Evolutionary conservation across 192 early-diverging fungal genomes (phyloP).

Genomic region (Piromyces finnis): DNA sequence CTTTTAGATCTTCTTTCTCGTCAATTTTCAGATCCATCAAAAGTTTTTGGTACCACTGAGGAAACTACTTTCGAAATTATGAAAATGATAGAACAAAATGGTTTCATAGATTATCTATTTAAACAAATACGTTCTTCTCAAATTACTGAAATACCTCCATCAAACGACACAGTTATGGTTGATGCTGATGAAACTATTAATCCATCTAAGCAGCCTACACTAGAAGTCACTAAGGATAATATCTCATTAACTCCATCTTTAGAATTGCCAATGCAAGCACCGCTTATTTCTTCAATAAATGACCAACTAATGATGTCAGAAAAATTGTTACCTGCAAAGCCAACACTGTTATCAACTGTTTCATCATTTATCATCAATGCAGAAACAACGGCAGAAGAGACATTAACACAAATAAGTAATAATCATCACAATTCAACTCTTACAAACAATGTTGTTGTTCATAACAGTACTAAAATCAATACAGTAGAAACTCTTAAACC

Average conservation of each 20-base stretch:
- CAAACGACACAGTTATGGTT: too few relatives aligned
- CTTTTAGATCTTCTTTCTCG: background rate
- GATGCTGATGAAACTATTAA: too few relatives aligned
- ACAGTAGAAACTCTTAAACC: too few relatives aligned
- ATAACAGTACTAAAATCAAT: too few relatives aligned
- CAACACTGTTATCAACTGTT: background rate
- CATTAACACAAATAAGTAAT: background rate
- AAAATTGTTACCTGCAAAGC: background rate
- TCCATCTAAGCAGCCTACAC: too few relatives aligned
- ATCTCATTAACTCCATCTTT: background rate
- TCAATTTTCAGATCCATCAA: background rate
- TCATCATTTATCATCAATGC: background rate
- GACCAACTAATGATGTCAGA: background rate
- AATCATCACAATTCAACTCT: background rate
- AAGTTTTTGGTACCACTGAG: too few relatives aligned
- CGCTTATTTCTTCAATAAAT: background rate
- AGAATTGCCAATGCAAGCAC: background rate
- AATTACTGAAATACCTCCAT: too few relatives aligned
- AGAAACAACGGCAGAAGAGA: background rate
- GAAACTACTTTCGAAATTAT: background rate
- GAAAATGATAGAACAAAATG: background rate
- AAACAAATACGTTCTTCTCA: background rate
- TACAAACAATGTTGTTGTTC: background rate
- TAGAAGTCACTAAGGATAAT: background rate
- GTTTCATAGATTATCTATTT: background rate